phyloP scores from a whole-genome alignment of 169 alveolate genomes.

The Plasmodium vinckei region DNA sequence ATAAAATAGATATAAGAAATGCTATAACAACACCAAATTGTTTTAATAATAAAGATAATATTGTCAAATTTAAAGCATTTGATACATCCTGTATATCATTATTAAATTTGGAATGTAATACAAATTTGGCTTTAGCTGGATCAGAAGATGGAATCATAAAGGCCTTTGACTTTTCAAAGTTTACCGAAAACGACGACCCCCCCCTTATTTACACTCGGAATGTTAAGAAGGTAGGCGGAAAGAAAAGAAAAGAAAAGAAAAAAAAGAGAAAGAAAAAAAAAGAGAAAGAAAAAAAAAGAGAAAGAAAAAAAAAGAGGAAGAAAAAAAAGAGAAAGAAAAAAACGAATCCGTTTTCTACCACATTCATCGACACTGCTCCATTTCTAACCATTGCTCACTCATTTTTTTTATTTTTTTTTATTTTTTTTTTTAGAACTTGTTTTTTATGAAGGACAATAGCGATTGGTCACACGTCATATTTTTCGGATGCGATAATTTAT shows the following conservation, averaged over 20 bases:
- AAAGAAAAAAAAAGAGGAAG: no score
- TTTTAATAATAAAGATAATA: background rate
- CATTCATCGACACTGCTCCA: no score
- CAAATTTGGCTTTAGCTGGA: conserved; percentile 42
- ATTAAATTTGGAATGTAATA: conserved; percentile 14
- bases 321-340: no score
- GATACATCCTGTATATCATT: conserved; percentile 36
- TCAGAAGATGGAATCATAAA: conserved; percentile 59
- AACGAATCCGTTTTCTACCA: no score
- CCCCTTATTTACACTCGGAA: conserved; percentile 22
- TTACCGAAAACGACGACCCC: conserved; percentile 11
- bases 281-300: background rate
- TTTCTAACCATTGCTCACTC: background rate
- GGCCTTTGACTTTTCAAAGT: conserved; percentile 23
- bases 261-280: background rate
- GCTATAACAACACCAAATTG: conserved; percentile 3
- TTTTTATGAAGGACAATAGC: conserved; percentile 41
- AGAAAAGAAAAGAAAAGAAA: background rate
- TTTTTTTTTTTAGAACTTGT: conserved; percentile 33
- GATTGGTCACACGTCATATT: conserved; percentile 71
- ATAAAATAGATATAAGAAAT: conserved; percentile 32
- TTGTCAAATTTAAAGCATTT: conserved; percentile 36
- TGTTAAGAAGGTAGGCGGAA: conserved; percentile 16
- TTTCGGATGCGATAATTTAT: conserved; percentile 44
- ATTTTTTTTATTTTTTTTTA: background rate